Evolutionary conservation across 148 eudicot genomes (phyloP), one percentile per base, ranked within the genome.

Genomic region (Amaranthus hypochondriacus): DNA sequence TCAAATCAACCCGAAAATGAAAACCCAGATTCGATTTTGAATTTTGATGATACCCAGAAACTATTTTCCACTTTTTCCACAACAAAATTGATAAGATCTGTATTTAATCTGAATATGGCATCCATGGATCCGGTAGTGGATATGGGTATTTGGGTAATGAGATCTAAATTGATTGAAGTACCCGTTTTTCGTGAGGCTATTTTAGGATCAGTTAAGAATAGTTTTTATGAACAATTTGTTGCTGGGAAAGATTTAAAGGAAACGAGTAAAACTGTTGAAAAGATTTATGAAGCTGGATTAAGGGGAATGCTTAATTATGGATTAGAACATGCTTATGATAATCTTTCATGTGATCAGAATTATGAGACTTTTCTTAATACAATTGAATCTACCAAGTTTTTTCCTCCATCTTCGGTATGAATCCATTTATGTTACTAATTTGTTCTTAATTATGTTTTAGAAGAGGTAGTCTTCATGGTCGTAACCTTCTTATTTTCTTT

Each of bases 221-320:
- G 88, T 21, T 82, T 95, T 52, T 95, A 84, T 57, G 96, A 85
- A 6, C 98, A 95, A 47, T 95, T 95, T 69, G 88, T 88, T 48
- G 97, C 93, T 0, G 98, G 98, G 0, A 64, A 71, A 59, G 82
- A 83, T 71, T 74, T 87, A 51, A 65, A 53, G 2, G 92, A 84
- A 69, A 91, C 89, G 9, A 80, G 82, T 1, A 49, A 51, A 49
- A 88, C 85, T 0, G 87, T 87, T 1, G 53, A 47, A 58, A 81
- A 60, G 71, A 67, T 91, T 42, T 82, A 83, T 78, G 84, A 84
- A 6, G 75, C 79, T 28, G 98, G 97, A 43, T 56, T 94, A 7
- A 81, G 71, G 50, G 84, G 84, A 5, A 94, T 94, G 98, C 62
- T 91, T 15, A 86, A 77, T 79, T 94, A 91, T 59, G 98, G 97